A percentile compares a stretch with the other conserved stretches of the same genome.
phyloP scores from a whole-genome alignment of 495 filamentous ascomycete genomes.

The Talaromyces wortmannii region DNA sequence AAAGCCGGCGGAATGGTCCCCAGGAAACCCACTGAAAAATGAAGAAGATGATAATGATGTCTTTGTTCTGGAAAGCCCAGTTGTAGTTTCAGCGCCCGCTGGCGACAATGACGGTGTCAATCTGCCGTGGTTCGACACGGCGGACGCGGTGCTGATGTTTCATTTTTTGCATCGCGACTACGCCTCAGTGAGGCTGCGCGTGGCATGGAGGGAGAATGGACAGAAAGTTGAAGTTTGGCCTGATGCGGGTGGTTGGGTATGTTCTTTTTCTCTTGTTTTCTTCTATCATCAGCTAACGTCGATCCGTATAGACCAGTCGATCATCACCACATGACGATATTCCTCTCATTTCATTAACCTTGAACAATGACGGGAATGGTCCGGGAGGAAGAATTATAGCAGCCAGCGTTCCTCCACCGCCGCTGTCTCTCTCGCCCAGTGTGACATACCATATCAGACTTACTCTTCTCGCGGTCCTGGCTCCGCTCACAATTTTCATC shows the following conservation, averaged over 20 bases:
- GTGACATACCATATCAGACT: background rate
- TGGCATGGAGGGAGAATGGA: background rate
- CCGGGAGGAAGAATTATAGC: background rate
- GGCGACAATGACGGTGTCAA: background rate
- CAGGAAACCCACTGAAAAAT: background rate
- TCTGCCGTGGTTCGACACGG: slow-evolving; percentile 2
- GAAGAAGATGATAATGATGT: background rate
- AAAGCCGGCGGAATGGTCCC: background rate
- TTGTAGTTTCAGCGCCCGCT: background rate
- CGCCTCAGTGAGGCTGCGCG: background rate
- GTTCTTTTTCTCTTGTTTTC: background rate
- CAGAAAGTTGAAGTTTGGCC: background rate
- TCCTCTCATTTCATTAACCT: background rate
- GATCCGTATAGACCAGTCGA: background rate
- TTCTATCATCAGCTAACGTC: background rate
- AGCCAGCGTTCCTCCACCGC: slow-evolving; percentile 1
- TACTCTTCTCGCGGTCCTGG: background rate
- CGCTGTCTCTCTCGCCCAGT: background rate
- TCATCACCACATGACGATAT: background rate
- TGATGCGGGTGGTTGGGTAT: background rate
- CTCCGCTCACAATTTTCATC: background rate
- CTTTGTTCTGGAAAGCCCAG: background rate
- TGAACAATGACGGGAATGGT: background rate
- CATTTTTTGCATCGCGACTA: background rate
- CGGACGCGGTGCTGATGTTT: slow-evolving; percentile 1